Conservation (phyloP, 257 asterid genomes). For the Echites panduratus region DNA sequence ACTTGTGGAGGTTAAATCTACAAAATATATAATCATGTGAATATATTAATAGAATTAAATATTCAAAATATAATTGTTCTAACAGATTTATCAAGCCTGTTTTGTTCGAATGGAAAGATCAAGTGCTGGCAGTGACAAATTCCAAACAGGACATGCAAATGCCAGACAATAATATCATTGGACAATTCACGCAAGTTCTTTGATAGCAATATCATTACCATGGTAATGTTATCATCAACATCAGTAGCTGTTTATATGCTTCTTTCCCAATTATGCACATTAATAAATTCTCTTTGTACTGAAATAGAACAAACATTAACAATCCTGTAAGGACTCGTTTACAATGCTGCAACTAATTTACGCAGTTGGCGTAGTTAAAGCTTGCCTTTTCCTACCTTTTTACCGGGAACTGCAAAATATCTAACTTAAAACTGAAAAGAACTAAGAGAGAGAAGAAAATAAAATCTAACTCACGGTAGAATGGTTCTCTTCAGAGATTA, state of each 20-base stretch:
- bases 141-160: background rate
- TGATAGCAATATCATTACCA: background rate
- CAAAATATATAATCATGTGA: background rate
- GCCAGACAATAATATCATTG: background rate
- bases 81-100: background rate
- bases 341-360: background rate
- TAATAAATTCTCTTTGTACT: background rate
- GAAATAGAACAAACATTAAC: background rate
- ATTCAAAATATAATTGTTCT: background rate
- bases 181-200: background rate
- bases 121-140: background rate
- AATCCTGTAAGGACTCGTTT: background rate
- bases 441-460: background rate
- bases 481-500: conserved; percentile 62
- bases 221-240: background rate
- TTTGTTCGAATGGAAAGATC: background rate
- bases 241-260: background rate
- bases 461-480: conserved; percentile 36
- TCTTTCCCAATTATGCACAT: background rate
- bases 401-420: background rate
- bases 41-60: background rate
- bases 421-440: background rate
- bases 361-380: background rate
- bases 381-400: background rate
- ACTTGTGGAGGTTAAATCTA: background rate